Evolutionary conservation across 139 green algal genomes (phyloP).

Genomic region (Picochlorum sp.): DNA sequence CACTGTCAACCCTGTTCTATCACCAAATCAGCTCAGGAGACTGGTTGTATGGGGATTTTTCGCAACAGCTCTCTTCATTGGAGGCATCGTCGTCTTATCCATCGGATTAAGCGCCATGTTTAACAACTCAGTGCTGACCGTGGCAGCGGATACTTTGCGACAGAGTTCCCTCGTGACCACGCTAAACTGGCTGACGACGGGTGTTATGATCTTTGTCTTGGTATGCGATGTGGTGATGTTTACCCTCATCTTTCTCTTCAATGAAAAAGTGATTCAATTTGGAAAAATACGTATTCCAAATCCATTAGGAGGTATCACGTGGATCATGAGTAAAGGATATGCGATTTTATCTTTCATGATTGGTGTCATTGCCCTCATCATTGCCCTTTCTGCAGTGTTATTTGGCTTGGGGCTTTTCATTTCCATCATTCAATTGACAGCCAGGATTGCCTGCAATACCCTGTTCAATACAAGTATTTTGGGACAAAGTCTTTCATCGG

Average conservation of each 20-base stretch:
- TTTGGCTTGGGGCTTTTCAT: background rate
- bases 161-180: background rate
- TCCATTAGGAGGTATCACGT: background rate
- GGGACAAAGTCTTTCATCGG: background rate
- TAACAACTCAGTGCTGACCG: background rate
- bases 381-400: background rate
- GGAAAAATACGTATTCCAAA: background rate
- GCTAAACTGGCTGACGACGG: background rate
- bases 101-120: background rate
- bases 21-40: too few species aligned
- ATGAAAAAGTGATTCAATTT: background rate
- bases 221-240: background rate
- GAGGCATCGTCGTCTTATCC: background rate
- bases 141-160: background rate
- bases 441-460: background rate
- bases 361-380: background rate
- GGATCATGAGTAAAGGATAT: conserved; percentile 2
- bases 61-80: background rate
- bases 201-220: background rate
- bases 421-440: background rate
- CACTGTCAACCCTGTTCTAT: background rate
- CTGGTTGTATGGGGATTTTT: background rate
- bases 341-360: background rate
- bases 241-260: background rate
- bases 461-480: background rate